Conservation (phyloP, 176 grass and related monocot species). For the Rhynchospora pubera region DNA sequence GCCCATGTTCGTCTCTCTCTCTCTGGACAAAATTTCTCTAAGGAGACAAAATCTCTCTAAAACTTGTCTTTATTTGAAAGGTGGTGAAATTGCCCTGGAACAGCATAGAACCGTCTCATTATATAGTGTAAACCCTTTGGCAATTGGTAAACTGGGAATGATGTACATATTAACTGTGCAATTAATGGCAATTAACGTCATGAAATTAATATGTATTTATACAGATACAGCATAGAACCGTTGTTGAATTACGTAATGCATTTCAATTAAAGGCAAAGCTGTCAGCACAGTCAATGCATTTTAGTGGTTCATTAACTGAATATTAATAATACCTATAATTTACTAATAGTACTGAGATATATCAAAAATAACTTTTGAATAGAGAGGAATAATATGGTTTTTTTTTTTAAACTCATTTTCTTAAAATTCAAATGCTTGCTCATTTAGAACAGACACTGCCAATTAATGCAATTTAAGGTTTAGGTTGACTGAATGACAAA, state of each 20-base stretch:
- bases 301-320: too few species aligned
- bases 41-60: not conserved
- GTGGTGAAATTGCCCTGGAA: not conserved
- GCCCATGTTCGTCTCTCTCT: not conserved
- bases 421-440: too few species aligned
- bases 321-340: too few species aligned
- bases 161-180: not conserved
- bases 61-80: not conserved
- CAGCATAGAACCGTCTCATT: not conserved
- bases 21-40: not conserved
- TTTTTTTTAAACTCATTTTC: too few species aligned
- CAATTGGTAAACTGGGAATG: not conserved
- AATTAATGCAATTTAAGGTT: not conserved
- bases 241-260: not conserved
- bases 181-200: not conserved
- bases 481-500: not conserved
- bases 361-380: too few species aligned
- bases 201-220: not conserved
- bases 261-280: too few species aligned
- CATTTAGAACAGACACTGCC: not conserved
- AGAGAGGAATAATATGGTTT: too few species aligned
- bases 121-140: not conserved
- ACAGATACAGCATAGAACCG: not conserved
- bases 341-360: too few species aligned
- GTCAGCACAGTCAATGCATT: too few species aligned